Evolutionary conservation across 768 basidiomycete genomes (phyloP), one percentile per base, ranked within the genome.

Genomic region (Pleurotus tuber-regium): DNA sequence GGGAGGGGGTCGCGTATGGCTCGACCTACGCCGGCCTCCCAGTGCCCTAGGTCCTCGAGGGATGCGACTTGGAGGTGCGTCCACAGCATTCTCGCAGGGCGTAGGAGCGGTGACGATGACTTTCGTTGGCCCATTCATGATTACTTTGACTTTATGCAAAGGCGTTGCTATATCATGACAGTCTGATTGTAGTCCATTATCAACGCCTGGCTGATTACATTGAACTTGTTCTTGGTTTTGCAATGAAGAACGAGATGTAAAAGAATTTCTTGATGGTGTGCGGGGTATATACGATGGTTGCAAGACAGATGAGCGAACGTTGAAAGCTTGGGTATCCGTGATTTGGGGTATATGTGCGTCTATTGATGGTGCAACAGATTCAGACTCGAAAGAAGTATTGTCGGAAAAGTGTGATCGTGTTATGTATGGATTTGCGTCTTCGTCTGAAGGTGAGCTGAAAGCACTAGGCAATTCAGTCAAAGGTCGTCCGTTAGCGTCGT

Each of bases 71-170:
- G 36, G 10, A 0, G 49, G 25, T 5, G 26, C 12, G 3, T 24
- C 18, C 9, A 29, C 11, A 9, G 61, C 61, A 51, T 69, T 67
- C 26, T 61, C 61, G 5, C 69, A 72, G 14, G 78, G 78, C 0
- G 78, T 80, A n/a, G 79, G 75, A 6, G 77, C 77, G 4, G 77
- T 81, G 7, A 79, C 72, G 29, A 79, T 78, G 14, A 79, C 77
- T 54, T 69, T 77, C 18, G 77, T 78, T 2, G 77, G 77, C 0
- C 70, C 75, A 35, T 68, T 70, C 69, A 78, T 71, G 14, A 78
- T 60, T 25, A 77, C 69, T 26, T 71, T 69, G 42, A 74, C 66
- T 43, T 72, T 66, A 49, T 71, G 68, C 28, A 41, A 54, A 21
- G 65, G 62, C 11, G 55, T 21, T 48, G 39, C 47, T 12, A 55